Conservation (phyloP, 2,329 filamentous ascomycete genomes). For the Clarireedia hainanense region DNA sequence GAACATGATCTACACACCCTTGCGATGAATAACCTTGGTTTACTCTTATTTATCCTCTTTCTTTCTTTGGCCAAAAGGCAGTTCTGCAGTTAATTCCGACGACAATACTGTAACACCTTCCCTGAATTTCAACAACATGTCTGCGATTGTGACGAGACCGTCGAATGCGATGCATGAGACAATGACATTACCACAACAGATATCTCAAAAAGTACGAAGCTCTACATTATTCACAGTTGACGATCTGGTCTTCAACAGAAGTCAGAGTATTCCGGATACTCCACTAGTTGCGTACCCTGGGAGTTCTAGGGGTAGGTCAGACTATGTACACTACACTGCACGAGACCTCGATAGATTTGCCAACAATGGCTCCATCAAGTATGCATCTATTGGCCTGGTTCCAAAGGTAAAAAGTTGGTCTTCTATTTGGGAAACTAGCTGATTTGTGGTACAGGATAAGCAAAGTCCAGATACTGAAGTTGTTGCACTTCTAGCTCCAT, state of each 20-base stretch:
- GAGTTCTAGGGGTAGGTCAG: slow-evolving; percentile 13
- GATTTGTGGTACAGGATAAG: not conserved
- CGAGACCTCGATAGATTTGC: slow-evolving; percentile 26
- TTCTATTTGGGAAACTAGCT: not conserved
- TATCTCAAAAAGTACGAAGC: not conserved
- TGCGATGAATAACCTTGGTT: no score
- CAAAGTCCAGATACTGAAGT: slow-evolving; percentile 8
- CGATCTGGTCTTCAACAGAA: slow-evolving; percentile 20
- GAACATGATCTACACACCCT: no score
- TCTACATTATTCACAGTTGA: slow-evolving; percentile 17
- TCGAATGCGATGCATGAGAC: not conserved
- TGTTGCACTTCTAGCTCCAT: slow-evolving; percentile 18
- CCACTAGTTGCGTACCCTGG: slow-evolving; percentile 25
- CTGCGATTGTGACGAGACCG: not conserved
- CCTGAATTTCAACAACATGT: not conserved
- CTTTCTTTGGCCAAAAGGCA: not conserved
- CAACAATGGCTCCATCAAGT: slow-evolving; percentile 21
- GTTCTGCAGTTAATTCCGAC: no score
- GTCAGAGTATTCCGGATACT: slow-evolving; percentile 16
- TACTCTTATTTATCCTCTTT: no score
- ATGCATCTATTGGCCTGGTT: slow-evolving; percentile 16
- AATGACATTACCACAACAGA: not conserved
- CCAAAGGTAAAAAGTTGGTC: slow-evolving; percentile 12
- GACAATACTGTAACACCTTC: not conserved
- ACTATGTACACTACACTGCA: slow-evolving; percentile 26